Conservation (phyloP, 1,284 basidiomycete species). For the Pisolithus thermaeus region DNA sequence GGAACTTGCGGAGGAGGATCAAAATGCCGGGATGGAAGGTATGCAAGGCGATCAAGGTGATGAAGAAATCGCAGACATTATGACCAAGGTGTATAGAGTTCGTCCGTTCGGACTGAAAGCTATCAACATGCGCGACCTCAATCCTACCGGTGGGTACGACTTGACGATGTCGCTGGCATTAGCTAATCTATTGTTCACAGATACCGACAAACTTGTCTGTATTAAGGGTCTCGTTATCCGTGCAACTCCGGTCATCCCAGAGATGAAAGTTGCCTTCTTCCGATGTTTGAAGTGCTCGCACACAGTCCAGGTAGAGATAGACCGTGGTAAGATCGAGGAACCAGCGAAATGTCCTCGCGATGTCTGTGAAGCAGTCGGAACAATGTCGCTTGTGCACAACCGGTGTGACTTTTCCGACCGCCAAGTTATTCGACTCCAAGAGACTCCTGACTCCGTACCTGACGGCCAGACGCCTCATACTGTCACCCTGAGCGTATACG, state of each 20-base stretch:
- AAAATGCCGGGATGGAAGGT: constrained; percentile 58
- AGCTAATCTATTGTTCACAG: constrained; percentile 35
- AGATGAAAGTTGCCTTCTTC: constrained; percentile 99
- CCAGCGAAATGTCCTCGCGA: constrained; percentile 89
- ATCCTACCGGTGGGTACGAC: constrained; percentile 67
- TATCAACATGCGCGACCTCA: constrained; percentile 88
- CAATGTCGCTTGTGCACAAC: constrained; percentile 95
- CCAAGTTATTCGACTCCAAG: constrained; percentile 92
- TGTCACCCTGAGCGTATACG: constrained; percentile 92
- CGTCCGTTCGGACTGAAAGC: constrained; percentile 81
- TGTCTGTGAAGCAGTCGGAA: constrained; percentile 81
- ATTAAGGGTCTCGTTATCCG: constrained; percentile 98
- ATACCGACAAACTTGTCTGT: constrained; percentile 93
- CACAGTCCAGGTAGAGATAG: constrained; percentile 92
- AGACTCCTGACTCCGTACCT: constrained; percentile 96
- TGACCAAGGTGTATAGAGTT: constrained; percentile 83
- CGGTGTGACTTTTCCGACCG: constrained; percentile 94
- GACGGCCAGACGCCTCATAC: constrained; percentile 99
- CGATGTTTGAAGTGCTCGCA: constrained; percentile 95
- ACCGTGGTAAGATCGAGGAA: constrained; percentile 93
- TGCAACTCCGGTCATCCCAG: constrained; percentile 95
- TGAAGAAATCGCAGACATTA: constrained; percentile 75
- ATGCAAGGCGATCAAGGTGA: constrained; percentile 70
- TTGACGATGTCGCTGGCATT: neutral
- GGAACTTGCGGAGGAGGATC: constrained; percentile 74